A percentile compares a stretch with the other conserved stretches of the same genome.
These are phyloP conservation scores for Colletotrichum endophyticum DNA, from an alignment of 2,329 filamentous ascomycete species.

Conservation along the genomic window DNA sequence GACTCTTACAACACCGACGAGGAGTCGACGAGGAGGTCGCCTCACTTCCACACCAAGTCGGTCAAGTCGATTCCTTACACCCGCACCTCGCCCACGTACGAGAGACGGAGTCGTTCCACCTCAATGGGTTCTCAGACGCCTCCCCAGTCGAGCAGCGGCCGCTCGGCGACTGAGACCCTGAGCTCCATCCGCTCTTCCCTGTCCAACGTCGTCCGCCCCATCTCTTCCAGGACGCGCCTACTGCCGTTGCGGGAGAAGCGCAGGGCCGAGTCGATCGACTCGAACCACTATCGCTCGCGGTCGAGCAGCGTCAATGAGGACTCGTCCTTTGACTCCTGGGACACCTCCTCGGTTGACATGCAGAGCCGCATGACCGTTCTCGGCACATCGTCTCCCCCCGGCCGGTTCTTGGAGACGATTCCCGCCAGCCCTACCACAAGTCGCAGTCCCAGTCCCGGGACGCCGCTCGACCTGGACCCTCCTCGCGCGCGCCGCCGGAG, in stretches of 20 bases:
- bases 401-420: slow-evolving; percentile 72
- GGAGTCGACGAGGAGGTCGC: slow-evolving; percentile 32
- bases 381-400: slow-evolving; percentile 51
- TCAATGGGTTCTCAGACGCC: slow-evolving; percentile 45
- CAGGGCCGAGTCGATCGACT: slow-evolving; percentile 55
- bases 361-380: slow-evolving; percentile 64
- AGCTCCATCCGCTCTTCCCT: slow-evolving; percentile 54
- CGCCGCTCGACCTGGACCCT: slow-evolving; percentile 59
- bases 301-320: slow-evolving; percentile 44
- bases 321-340: slow-evolving; percentile 79
- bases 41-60: slow-evolving; percentile 51
- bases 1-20: slow-evolving; percentile 35
- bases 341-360: slow-evolving; percentile 70
- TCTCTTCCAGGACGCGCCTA: slow-evolving; percentile 61
- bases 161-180: slow-evolving; percentile 50
- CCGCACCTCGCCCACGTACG: slow-evolving; percentile 39
- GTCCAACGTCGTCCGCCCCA: slow-evolving; percentile 55
- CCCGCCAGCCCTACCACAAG: slow-evolving; percentile 69
- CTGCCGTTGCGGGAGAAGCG: slow-evolving; percentile 48
- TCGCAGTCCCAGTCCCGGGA: slow-evolving; percentile 68
- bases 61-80: slow-evolving; percentile 61
- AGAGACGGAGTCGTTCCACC: slow-evolving; percentile 22
- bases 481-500: slow-evolving; percentile 50
- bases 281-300: slow-evolving; percentile 36
- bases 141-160: slow-evolving; percentile 48